Conservation (phyloP, 805 yeast species). For the Pichia ethanolica region DNA sequence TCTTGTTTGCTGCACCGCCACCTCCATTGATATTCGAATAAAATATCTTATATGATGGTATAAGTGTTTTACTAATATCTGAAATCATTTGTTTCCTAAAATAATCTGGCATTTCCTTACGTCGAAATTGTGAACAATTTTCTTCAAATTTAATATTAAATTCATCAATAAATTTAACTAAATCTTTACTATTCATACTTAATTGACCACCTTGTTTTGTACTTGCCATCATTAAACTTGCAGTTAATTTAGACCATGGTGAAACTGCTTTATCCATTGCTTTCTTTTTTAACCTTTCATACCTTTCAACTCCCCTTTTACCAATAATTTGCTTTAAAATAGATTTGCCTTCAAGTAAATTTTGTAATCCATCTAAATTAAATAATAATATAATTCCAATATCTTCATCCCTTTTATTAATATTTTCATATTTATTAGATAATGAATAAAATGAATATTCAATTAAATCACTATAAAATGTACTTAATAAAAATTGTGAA, state of each 20-base stretch:
- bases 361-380: slow-evolving; percentile 68
- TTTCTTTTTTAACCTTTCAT: slow-evolving; percentile 63
- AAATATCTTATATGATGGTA: slow-evolving; percentile 74
- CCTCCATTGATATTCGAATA: not conserved
- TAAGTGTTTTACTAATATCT: slow-evolving; percentile 65
- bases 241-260: slow-evolving; percentile 76
- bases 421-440: slow-evolving; percentile 47
- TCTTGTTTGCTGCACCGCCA: not conserved
- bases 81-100: slow-evolving; percentile 56
- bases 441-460: slow-evolving; percentile 63
- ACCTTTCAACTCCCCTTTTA: slow-evolving; percentile 49
- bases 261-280: slow-evolving; percentile 63
- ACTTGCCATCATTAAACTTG: slow-evolving; percentile 73
- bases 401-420: slow-evolving; percentile 33
- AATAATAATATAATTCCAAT: slow-evolving; percentile 68
- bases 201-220: slow-evolving; percentile 44
- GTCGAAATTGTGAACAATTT: slow-evolving; percentile 57
- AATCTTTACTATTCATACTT: slow-evolving; percentile 64
- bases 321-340: slow-evolving; percentile 46
- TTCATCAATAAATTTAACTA: slow-evolving; percentile 48
- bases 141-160: slow-evolving; percentile 83
- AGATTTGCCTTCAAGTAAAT: slow-evolving; percentile 49
- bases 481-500: slow-evolving; percentile 47
- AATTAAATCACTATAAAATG: slow-evolving; percentile 68
- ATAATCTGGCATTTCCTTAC: slow-evolving; percentile 27